These are phyloP conservation scores for Glaciozyma antarctica DNA, from an alignment of 768 basidiomycete genomes.

Conservation along the genomic window DNA sequence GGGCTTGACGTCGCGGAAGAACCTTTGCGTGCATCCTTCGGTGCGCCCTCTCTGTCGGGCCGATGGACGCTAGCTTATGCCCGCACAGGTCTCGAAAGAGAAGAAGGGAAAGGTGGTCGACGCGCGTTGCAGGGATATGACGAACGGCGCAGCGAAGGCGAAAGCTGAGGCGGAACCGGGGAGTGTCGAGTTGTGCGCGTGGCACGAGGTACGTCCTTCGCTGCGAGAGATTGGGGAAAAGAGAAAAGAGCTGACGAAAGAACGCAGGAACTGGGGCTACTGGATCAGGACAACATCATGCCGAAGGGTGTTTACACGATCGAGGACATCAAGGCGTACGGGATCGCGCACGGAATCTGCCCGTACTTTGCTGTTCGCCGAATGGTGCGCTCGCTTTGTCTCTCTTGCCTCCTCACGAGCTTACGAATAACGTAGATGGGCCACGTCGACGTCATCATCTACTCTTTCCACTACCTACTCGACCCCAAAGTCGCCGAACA, in stretches of 20 bases:
- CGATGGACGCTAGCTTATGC: neutral
- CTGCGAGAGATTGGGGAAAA: neutral
- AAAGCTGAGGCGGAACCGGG: conserved; percentile 78
- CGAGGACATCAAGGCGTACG: conserved; percentile 82
- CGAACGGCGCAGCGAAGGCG: conserved; percentile 70
- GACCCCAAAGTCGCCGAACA: conserved; percentile 99
- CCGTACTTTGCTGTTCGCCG: conserved; percentile 93
- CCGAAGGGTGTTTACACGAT: conserved; percentile 86
- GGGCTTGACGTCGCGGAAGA: conserved; percentile 90
- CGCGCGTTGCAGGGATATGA: conserved; percentile 90
- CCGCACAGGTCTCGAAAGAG: conserved; percentile 74
- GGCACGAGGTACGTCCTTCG: conserved; percentile 67
- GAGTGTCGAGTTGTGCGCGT: conserved; percentile 81
- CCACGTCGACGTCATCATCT: conserved; percentile 91
- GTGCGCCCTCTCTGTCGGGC: conserved; percentile 45
- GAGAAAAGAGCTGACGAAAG: neutral
- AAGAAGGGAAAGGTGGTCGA: conserved; percentile 98
- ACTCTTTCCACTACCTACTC: conserved; percentile 96
- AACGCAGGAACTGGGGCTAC: conserved; percentile 64
- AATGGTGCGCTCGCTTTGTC: conserved; percentile 56
- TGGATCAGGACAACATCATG: conserved; percentile 71
- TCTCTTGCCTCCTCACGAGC: neutral
- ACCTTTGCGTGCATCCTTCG: conserved; percentile 89
- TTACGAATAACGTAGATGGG: conserved; percentile 57
- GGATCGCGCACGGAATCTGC: conserved; percentile 72